These are phyloP conservation scores for Cyclotella baltica DNA, from an alignment of 108 stramenopile genomes.

Conservation along the genomic window DNA sequence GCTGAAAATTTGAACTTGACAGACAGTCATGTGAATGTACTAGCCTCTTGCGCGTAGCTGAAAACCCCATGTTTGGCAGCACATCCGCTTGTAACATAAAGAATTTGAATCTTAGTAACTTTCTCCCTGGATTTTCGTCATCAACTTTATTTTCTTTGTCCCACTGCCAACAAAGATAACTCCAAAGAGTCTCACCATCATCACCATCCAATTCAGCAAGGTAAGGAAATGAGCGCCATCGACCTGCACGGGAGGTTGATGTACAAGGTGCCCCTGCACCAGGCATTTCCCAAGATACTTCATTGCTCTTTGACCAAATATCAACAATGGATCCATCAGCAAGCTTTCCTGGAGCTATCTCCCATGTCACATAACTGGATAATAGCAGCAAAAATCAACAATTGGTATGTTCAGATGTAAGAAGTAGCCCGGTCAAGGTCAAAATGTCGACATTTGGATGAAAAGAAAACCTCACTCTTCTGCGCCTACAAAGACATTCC, in stretches of 20 bases:
- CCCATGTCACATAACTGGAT: constrained; percentile 84
- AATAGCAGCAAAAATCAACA: background rate
- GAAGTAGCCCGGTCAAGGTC: too few relatives aligned
- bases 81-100: constrained; percentile 92
- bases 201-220: constrained; percentile 80
- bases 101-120: constrained; percentile 77
- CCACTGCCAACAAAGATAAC: constrained; percentile 87
- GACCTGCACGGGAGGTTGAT: constrained; percentile 78
- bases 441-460: background rate
- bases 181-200: constrained; percentile 80
- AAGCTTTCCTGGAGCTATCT: constrained; percentile 83
- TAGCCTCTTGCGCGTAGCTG: constrained; percentile 81
- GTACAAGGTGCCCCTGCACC: constrained; percentile 87
- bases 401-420: background rate
- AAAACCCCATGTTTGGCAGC: constrained; percentile 86
- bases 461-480: constrained; percentile 65
- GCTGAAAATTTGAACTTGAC: constrained; percentile 17
- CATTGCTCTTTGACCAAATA: constrained; percentile 73
- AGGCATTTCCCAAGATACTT: constrained; percentile 81
- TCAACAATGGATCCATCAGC: constrained; percentile 85
- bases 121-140: constrained; percentile 50
- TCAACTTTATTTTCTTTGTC: constrained; percentile 66
- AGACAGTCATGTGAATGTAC: constrained; percentile 78
- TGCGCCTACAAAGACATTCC: constrained; percentile 91
- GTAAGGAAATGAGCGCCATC: constrained; percentile 89